Evolutionary conservation across 2,329 filamentous ascomycete genomes (phyloP), one percentile per base, ranked within the genome.

Genomic region (Aspergillus cejpii): DNA sequence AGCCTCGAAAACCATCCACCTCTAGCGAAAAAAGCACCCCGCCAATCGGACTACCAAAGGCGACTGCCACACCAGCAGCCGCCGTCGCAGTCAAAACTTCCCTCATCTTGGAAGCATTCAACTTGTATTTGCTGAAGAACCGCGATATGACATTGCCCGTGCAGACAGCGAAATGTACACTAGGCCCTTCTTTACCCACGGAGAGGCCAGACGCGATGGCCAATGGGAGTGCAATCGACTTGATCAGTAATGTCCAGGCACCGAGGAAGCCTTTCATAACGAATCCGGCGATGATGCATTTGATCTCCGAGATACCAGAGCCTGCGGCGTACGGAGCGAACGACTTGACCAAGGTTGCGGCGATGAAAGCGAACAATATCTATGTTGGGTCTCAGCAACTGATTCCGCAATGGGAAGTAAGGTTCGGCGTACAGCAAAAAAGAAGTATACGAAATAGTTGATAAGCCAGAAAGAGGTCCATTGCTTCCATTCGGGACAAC

Each of bases 261-360:
- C 91, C 89, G 12, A 98, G 76, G 61, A 98, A 98, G 0, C 90
- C 92, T 68, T 97, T 96, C 92, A 98, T 98, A 39, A 97, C 87
- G 64, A 98, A 98, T 2, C 92, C 92, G 3, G 91, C 92, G 61
- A 98, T 95, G 62, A 98, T 97, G 68, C 89, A 95, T 69, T 98
- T 98, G 76, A 98, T 98, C 71, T 98, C 92, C 10, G 89, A 96
- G 47, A 98, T 98, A 31, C 92, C 92, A 10, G 88, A 95, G 12
- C 92, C 92, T 26, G 92, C 92, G 8, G 92, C 92, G 64, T 98
- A 98, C 0, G 92, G 92, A 3, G 92, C 90, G 67, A 92, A 97
- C 1, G 81, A 82, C 64, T 88, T 92, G 61, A 98, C 92, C 31
- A 98, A 75, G 28, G 78, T 82, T 0, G 90, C 90, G 2, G 90